phyloP scores from a whole-genome alignment of 257 asterid species.

The Ligustrum vulgare region DNA sequence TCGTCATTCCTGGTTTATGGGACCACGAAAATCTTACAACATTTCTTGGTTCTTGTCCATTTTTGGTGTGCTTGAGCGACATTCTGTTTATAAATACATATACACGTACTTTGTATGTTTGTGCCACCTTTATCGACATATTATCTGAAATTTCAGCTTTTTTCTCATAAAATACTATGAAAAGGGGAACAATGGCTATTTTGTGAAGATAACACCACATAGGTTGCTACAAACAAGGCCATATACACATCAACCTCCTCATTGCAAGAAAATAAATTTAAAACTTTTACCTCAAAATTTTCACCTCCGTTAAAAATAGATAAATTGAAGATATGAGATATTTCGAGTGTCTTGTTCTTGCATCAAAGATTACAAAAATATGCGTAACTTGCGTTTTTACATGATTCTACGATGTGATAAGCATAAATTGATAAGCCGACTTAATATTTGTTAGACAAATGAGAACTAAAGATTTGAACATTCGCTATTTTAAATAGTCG shows the following conservation, averaged over 20 bases:
- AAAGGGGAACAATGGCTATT: constrained; percentile 17
- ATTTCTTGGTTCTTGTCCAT: background rate
- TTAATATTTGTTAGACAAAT: too few relatives aligned
- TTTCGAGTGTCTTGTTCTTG: background rate
- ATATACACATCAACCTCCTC: constrained; percentile 22
- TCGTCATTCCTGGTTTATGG: background rate
- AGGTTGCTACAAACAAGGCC: constrained; percentile 19
- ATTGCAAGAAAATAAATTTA: background rate
- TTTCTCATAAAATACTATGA: constrained; percentile 20
- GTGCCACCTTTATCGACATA: constrained; percentile 35
- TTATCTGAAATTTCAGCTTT: constrained; percentile 33
- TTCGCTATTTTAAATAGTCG: too few relatives aligned
- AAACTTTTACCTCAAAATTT: background rate
- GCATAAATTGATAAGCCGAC: too few relatives aligned
- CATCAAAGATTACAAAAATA: too few relatives aligned
- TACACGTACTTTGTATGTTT: constrained; percentile 21
- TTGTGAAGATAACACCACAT: constrained; percentile 21
- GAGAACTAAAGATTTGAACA: too few relatives aligned
- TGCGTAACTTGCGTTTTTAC: background rate
- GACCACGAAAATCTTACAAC: constrained; percentile 5
- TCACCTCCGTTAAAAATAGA: background rate
- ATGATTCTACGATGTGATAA: background rate
- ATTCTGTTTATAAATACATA: background rate
- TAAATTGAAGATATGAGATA: background rate
- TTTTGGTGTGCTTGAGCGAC: background rate